Percentiles rank a stretch among this genome's conserved stretches.
phyloP scores from a whole-genome alignment of 768 basidiomycete species.

The Calocera viscosa region DNA sequence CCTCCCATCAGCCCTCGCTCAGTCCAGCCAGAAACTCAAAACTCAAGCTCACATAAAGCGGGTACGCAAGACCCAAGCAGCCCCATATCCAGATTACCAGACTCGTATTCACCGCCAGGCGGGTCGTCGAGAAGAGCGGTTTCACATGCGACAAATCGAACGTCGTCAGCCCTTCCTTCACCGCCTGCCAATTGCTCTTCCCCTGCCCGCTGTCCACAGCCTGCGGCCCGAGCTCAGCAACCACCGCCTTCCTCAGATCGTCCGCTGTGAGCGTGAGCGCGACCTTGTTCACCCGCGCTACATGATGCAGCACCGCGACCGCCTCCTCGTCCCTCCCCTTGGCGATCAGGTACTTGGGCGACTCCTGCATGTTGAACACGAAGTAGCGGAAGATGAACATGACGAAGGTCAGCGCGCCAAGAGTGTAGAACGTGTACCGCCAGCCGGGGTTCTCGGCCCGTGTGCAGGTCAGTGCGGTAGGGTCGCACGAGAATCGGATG shows the following conservation, averaged over 20 bases:
- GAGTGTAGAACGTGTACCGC: constrained; percentile 41
- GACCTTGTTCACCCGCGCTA: constrained; percentile 39
- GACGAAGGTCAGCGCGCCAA: constrained; percentile 36
- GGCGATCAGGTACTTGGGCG: constrained; percentile 47
- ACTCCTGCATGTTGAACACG: constrained; percentile 48
- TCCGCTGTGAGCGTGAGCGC: constrained; percentile 37
- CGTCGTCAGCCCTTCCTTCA: background rate
- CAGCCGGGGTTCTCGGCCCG: constrained; percentile 47
- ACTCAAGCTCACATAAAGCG: constrained; percentile 31
- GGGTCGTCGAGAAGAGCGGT: constrained; percentile 37
- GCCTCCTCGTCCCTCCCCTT: constrained; percentile 48
- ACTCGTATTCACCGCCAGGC: constrained; percentile 36
- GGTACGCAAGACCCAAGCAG: constrained; percentile 43
- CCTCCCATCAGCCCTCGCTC: background rate
- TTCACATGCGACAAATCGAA: constrained; percentile 28
- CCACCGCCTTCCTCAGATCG: constrained; percentile 24
- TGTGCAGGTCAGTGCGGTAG: constrained; percentile 33
- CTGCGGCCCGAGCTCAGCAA: constrained; percentile 12
- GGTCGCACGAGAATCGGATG: constrained; percentile 40
- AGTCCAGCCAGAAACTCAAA: background rate
- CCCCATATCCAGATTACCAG: constrained; percentile 44
- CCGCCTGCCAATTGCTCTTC: background rate
- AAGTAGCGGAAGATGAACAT: constrained; percentile 45
- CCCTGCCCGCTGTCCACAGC: constrained; percentile 9
- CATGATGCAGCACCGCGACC: constrained; percentile 37